Conservation (phyloP, 495 filamentous ascomycete genomes). For the Rhizodiscina lignyota region DNA sequence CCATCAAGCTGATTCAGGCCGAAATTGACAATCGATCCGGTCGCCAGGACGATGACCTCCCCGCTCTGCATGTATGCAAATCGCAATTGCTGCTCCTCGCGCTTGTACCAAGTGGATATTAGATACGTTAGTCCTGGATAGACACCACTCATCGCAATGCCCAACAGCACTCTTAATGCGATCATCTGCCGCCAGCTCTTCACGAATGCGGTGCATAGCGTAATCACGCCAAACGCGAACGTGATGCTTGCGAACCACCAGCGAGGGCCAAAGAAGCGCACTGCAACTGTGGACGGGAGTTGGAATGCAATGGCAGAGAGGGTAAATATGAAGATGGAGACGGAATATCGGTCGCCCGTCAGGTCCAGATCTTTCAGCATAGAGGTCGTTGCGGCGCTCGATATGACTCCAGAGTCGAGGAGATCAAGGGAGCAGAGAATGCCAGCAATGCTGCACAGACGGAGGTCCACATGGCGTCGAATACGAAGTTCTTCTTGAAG, state of each 20-base stretch:
- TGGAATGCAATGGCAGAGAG: constrained; percentile 60
- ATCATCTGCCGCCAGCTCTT: constrained; percentile 61
- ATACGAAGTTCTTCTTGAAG: constrained; percentile 18
- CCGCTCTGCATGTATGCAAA: constrained; percentile 60
- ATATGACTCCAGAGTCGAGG: constrained; percentile 62
- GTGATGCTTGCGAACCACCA: constrained; percentile 54
- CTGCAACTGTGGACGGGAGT: constrained; percentile 54
- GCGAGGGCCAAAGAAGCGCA: constrained; percentile 46
- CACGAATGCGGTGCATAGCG: constrained; percentile 54
- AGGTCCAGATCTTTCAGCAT: constrained; percentile 51
- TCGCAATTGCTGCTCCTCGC: constrained; percentile 55
- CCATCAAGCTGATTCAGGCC: constrained; percentile 51
- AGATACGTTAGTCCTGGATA: constrained; percentile 58
- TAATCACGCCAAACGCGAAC: constrained; percentile 52
- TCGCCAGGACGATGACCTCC: constrained; percentile 50
- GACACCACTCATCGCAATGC: constrained; percentile 51
- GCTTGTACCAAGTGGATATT: constrained; percentile 57
- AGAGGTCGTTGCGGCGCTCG: constrained; percentile 57
- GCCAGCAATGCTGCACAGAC: constrained; percentile 62
- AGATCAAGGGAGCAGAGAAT: constrained; percentile 58
- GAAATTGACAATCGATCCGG: constrained; percentile 56
- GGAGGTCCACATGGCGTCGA: constrained; percentile 49
- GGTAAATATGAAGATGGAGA: constrained; percentile 69
- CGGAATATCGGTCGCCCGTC: constrained; percentile 47
- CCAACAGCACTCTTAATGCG: constrained; percentile 50